Conservation (phyloP, 345 rosid genomes). For the Ceriops tagal region DNA sequence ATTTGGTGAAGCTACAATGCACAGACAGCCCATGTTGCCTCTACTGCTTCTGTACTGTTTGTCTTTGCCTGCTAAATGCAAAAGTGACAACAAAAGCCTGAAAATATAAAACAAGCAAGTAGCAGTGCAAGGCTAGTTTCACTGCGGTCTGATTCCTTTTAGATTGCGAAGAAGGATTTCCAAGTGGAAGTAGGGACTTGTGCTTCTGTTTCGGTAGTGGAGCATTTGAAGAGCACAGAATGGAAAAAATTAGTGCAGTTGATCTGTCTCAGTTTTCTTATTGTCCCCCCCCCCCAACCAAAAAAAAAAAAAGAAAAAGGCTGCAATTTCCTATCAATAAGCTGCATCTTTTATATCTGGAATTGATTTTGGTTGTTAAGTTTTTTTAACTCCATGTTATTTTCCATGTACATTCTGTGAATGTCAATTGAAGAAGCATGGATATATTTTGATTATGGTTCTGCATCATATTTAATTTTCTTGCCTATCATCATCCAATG, state of each 20-base stretch:
- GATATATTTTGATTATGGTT: no score
- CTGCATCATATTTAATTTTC: background rate
- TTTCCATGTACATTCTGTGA: background rate
- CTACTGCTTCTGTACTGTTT: background rate
- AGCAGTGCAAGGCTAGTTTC: no score
- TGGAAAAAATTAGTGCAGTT: background rate
- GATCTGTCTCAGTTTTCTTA: conserved; percentile 1
- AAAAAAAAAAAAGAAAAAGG: background rate
- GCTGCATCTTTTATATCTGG: background rate
- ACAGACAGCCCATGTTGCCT: conserved; percentile 1
- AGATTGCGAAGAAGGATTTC: background rate
- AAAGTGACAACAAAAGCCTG: background rate
- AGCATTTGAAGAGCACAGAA: background rate
- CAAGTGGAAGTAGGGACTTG: background rate
- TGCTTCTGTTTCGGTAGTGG: background rate
- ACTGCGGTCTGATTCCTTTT: no score
- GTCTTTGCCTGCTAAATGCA: background rate
- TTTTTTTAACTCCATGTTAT: background rate
- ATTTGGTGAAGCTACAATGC: background rate
- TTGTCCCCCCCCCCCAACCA: background rate
- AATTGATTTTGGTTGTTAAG: background rate
- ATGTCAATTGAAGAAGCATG: background rate
- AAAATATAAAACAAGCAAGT: background rate
- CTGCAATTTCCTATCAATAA: background rate
- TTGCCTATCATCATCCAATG: background rate